Evolutionary conservation across 208 protist species (phyloP).

Genomic region (Angomonas ambiguus): DNA sequence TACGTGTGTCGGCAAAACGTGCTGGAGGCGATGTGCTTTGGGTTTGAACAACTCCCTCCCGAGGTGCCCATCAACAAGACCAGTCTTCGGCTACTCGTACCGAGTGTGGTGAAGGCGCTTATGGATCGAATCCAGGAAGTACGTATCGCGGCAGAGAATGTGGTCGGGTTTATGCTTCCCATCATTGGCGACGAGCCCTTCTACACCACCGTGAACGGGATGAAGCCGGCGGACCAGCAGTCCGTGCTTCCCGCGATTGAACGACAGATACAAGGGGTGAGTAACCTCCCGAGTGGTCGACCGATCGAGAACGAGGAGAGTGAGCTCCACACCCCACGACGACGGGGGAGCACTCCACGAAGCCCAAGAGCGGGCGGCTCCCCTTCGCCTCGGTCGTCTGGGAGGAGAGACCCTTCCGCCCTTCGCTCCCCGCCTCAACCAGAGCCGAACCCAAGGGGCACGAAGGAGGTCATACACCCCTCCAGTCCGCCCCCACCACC

Average conservation of each 20-base stretch:
- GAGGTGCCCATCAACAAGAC: constrained; percentile 37
- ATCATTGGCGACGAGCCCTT: constrained; percentile 64
- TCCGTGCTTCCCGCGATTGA: constrained; percentile 62
- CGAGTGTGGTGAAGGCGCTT: constrained; percentile 47
- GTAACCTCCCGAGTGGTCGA: not conserved
- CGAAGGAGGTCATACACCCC: not conserved
- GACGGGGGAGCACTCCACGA: not conserved
- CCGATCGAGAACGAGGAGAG: not conserved
- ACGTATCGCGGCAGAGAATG: constrained; percentile 63
- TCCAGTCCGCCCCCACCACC: constrained; percentile 12
- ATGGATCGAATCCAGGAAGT: constrained; percentile 86
- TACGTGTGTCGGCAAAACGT: constrained; percentile 65
- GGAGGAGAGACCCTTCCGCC: not conserved
- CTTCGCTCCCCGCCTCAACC: not conserved
- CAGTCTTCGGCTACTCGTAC: constrained; percentile 46
- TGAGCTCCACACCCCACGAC: not conserved
- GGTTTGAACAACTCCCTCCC: constrained; percentile 45
- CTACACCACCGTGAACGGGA: constrained; percentile 36
- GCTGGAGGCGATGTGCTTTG: constrained; percentile 66
- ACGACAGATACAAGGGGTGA: constrained; percentile 43
- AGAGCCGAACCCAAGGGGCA: not conserved
- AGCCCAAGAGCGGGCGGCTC: not conserved
- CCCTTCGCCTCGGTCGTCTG: not conserved
- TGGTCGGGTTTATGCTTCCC: constrained; percentile 59
- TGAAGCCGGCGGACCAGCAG: constrained; percentile 82